phyloP scores from a whole-genome alignment of 345 rosid species.

The Eucalyptus urophylla region DNA sequence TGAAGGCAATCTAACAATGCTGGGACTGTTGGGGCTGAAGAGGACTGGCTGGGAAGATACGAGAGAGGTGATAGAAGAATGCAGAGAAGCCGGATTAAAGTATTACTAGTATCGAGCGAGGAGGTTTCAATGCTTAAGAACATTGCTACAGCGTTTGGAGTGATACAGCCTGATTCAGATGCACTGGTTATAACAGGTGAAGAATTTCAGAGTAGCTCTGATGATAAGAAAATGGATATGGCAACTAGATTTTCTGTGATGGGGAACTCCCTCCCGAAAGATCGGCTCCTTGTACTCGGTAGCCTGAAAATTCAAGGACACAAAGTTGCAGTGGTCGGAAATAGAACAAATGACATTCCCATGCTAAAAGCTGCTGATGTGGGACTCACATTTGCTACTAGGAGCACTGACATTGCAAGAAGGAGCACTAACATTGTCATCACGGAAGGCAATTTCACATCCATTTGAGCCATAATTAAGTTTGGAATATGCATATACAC shows the following conservation, averaged over 20 bases:
- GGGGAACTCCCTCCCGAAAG: background rate
- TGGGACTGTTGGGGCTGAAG: background rate
- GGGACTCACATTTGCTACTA: background rate
- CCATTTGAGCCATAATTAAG: background rate
- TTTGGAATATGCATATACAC: background rate
- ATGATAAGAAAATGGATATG: background rate
- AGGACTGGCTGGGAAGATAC: background rate
- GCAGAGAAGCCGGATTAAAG: background rate
- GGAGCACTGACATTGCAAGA: background rate
- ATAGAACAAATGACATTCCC: background rate
- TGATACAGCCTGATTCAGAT: background rate
- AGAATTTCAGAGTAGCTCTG: background rate
- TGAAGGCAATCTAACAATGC: background rate
- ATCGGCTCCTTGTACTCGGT: too few relatives aligned
- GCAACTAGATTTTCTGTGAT: background rate
- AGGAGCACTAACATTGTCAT: background rate
- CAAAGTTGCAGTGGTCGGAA: background rate
- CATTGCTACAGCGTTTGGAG: background rate
- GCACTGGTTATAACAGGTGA: background rate
- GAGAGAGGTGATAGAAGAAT: background rate
- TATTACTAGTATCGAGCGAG: background rate
- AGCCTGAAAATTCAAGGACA: background rate
- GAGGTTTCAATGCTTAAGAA: background rate
- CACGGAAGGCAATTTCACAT: background rate
- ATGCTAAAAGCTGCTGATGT: background rate